phyloP scores from a whole-genome alignment of 169 alveolate genomes.

The Plasmodium relictum region DNA sequence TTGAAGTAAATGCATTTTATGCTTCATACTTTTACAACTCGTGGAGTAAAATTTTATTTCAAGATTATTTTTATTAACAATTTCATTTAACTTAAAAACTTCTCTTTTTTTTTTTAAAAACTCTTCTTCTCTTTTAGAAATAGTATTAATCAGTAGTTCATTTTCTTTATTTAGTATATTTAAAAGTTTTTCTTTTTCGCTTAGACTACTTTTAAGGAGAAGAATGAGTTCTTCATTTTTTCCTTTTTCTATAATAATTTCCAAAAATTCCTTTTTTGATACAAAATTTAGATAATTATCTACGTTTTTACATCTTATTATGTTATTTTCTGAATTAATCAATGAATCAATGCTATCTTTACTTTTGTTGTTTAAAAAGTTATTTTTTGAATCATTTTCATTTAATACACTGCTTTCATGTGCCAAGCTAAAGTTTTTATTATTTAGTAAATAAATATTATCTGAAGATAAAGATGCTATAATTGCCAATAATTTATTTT shows the following conservation, averaged over 20 bases:
- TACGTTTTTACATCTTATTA: neutral
- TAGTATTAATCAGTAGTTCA: constrained; percentile 3
- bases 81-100: constrained; percentile 8
- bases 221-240: constrained; percentile 52
- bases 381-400: neutral
- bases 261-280: constrained; percentile 23
- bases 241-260: constrained; percentile 24
- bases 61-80: constrained; percentile 20
- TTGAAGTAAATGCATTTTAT: constrained; percentile 17
- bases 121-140: constrained; percentile 34
- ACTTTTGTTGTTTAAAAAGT: neutral
- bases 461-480: constrained; percentile 62
- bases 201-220: constrained; percentile 24
- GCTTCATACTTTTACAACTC: constrained; percentile 12
- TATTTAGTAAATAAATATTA: constrained; percentile 36
- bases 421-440: neutral
- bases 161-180: constrained; percentile 36
- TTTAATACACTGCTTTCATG: neutral
- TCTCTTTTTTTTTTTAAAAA: constrained; percentile 27
- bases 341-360: neutral
- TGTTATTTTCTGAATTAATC: neutral
- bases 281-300: neutral
- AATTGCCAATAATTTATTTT: constrained; percentile 61
- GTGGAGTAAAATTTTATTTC: constrained; percentile 36
- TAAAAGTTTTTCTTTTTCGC: constrained; percentile 61